phyloP scores from a whole-genome alignment of 2,329 filamentous ascomycete species.

The Colletotrichum graminicola region DNA sequence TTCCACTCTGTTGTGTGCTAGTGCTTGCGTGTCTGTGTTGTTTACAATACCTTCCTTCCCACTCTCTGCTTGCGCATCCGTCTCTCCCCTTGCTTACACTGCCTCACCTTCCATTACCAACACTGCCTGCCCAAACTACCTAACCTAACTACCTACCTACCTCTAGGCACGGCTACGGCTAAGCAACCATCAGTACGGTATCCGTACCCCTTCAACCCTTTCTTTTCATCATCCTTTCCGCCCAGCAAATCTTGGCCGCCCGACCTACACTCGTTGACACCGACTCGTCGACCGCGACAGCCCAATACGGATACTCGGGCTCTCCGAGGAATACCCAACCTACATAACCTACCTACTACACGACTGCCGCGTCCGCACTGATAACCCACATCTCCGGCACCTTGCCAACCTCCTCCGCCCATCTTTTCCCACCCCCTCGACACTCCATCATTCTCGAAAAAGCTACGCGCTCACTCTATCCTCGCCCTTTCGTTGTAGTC shows the following conservation, averaged over 20 bases:
- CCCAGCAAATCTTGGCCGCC: neutral
- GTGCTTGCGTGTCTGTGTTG: slow-evolving; percentile 3
- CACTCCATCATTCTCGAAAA: slow-evolving; percentile 25
- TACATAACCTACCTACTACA: neutral
- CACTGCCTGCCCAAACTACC: neutral
- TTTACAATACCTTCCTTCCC: slow-evolving; percentile 7
- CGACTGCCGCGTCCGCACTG: slow-evolving; percentile 12
- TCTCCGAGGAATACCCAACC: slow-evolving; percentile 12
- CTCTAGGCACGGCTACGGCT: neutral
- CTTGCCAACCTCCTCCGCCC: slow-evolving; percentile 30
- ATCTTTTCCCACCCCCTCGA: neutral
- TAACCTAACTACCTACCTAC: neutral
- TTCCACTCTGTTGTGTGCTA: neutral
- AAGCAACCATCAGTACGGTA: neutral
- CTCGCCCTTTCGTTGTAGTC: slow-evolving; percentile 32
- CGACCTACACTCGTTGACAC: neutral
- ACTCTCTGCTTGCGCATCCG: neutral
- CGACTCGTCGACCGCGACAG: neutral
- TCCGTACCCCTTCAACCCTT: neutral
- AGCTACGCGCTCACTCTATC: slow-evolving; percentile 31
- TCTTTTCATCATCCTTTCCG: neutral
- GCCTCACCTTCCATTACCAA: neutral
- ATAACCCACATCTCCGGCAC: slow-evolving; percentile 39
- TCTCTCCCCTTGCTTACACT: slow-evolving; percentile 2
- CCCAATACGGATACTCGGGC: slow-evolving; percentile 14